phyloP scores from a whole-genome alignment of 306 rosid species.

The Erythrophleum fordii region DNA sequence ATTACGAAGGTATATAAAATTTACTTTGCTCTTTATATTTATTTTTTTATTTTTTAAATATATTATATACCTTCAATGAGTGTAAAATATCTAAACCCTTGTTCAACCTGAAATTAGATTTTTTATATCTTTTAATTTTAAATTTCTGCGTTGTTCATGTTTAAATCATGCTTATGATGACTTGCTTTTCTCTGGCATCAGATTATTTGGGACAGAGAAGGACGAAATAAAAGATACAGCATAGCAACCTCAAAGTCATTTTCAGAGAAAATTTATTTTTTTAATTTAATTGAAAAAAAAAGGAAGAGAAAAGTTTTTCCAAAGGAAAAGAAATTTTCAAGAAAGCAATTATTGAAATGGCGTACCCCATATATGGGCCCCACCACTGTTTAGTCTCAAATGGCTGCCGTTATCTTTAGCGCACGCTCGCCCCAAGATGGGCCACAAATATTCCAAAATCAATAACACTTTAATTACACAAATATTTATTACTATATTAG shows the following conservation, averaged over 20 bases:
- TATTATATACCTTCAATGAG: no score
- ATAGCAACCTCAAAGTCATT: constrained; percentile 32
- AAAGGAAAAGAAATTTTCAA: constrained; percentile 37
- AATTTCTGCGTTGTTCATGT: no score
- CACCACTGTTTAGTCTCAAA: constrained; percentile 51
- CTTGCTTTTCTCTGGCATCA: constrained; percentile 21
- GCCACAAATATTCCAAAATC: neutral
- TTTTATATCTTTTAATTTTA: no score
- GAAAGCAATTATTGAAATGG: constrained; percentile 56
- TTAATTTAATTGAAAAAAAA: neutral
- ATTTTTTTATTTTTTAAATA: no score
- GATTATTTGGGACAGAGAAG: constrained; percentile 28
- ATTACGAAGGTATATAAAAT: no score
- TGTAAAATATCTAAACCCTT: no score
- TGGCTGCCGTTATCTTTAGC: constrained; percentile 51
- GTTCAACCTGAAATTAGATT: no score
- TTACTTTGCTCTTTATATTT: no score
- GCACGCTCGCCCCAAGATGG: constrained; percentile 44
- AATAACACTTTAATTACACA: no score
- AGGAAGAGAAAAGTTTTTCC: neutral
- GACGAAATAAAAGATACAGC: constrained; percentile 36
- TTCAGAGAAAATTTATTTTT: neutral
- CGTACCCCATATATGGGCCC: constrained; percentile 39
- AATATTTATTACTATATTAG: no score
- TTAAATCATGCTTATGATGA: constrained; percentile 3